Evolutionary conservation across 305 asterid genomes (phyloP), one percentile per base, ranked within the genome.

Genomic region (Fraxinus nigra): DNA sequence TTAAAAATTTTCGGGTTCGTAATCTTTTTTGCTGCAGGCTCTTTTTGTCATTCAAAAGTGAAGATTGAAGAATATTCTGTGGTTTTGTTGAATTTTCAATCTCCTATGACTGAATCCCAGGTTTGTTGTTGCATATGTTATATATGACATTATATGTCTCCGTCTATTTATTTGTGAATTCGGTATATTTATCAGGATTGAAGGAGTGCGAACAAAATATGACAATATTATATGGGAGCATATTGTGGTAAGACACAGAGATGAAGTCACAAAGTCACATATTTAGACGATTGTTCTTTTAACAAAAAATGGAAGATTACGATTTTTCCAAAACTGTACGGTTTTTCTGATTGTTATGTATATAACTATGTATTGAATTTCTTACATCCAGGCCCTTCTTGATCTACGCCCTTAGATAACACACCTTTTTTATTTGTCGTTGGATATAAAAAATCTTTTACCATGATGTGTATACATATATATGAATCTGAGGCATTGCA

Each of bases 71-170:
- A 69, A 81, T 51, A 13, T 18, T 73, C 16, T 14, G 43, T 33
- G 46, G 9, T 20, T 75, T 75, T 20, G 13, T 79, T 59, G 43
- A 74, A 24, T 77, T 81, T 84, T 54, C 59, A 30, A 56, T 30
- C 80, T 46, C 43, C 30, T 34, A 85, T 82, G 86, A 56, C 86
- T 81, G 87, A 81, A 59, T 76, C 78, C 40, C 76, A 85, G 88
- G 86, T 84, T 79, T 37, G 85, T 84, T 70, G 22, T 72, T 72
- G 38, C 74, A 2, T 61, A 9, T 32, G 63, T 13, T 10, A 59
- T 54, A 22, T 38, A 18, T 14, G 4, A 32, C n/a, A 22, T 5
- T 5, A 51, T 7, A 20, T 24, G 8, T 73, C 9, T 7, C 6
- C 18, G 14, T 28, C 54, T 54, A 16, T 4, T 51, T 56, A n/a